These are phyloP conservation scores for Kingdonia uniflora DNA, from an alignment of 164 flowering plant genomes.

Conservation along the genomic window DNA sequence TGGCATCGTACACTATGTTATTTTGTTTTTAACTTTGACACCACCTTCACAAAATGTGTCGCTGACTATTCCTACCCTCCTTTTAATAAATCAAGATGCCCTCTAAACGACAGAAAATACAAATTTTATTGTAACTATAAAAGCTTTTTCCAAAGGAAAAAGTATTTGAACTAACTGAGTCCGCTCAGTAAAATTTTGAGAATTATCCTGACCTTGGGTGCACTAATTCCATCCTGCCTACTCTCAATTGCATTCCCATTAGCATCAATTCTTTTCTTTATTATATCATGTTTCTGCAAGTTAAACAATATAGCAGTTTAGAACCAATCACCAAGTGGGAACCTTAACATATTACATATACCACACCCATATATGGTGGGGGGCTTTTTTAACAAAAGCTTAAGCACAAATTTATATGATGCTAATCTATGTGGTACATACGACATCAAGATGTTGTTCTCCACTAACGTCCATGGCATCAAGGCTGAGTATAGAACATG, in stretches of 20 bases:
- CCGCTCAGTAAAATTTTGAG: slow-evolving; percentile 20
- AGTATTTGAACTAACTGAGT: too few relatives aligned
- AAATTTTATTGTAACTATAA: too few relatives aligned
- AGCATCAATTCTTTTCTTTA: slow-evolving; percentile 59
- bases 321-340: not conserved
- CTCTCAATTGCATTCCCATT: slow-evolving; percentile 68
- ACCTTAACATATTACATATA: not conserved
- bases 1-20: too few relatives aligned
- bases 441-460: slow-evolving; percentile 76
- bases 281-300: slow-evolving; percentile 74
- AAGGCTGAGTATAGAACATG: slow-evolving; percentile 66
- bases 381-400: not conserved
- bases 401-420: not conserved
- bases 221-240: slow-evolving; percentile 66
- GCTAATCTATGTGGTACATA: slow-evolving; percentile 22
- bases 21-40: too few relatives aligned
- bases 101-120: too few relatives aligned
- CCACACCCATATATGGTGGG: too few relatives aligned
- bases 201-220: slow-evolving; percentile 45
- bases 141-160: not conserved
- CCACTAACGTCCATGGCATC: slow-evolving; percentile 93
- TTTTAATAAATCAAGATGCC: too few relatives aligned
- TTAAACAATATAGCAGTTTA: slow-evolving; percentile 3
- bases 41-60: too few relatives aligned
- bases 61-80: too few relatives aligned